Base-by-base conservation (phyloP, 352 stramenopile species). In the Phytophthora melonis region DNA sequence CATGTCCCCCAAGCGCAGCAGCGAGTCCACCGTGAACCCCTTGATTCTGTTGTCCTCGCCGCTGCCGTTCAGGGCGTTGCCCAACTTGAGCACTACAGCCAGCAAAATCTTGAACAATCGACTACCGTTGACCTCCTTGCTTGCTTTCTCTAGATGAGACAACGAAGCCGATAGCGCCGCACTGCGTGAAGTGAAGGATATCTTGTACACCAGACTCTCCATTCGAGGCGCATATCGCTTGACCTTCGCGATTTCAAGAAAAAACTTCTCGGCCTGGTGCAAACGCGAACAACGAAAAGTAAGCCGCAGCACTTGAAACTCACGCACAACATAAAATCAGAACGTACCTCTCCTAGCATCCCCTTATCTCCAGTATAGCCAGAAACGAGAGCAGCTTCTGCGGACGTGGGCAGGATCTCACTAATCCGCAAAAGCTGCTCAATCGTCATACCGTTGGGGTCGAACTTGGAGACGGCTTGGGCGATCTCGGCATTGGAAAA, bases 61-160 rank as follows among this genome's bases (percentile, higher is more conserved):
- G 36, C 83, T 89, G 27, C 97, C 97, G 69, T 99, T 99, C 43
- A 99, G 87, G 39, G 97, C 93, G 79, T 99, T 99, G 19, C 98
- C 97, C 18, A 99, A 77, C 69, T 98, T 99, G 25, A 99, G 87
- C 77, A 99, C 98, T 72, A 98, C 98, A n/a, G 92, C 93, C 60
- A 99, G 87, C 25, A 99, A 81, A 56, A 96, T 98, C 74, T 98
- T 97, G 1, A 99, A 84, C 16, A 97, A 75, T 30, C 92, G 87
- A 75, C 91, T 98, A 23, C 92, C 89, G 54, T 98, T 96, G 8
- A 99, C 90, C 78, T 99, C 92, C 54, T 99, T 90, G 58, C 95
- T 98, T 34, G 97, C 97, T 49, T 87, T 89, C 32, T 94, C 89
- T 39, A 99, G 78, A 59, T 93, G 92, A 3, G 77, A 82, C 11